A percentile compares a stretch with the other conserved stretches of the same genome.
phyloP scores from a whole-genome alignment of 2,329 filamentous ascomycete species.

The Fusarium brachygibbosum region DNA sequence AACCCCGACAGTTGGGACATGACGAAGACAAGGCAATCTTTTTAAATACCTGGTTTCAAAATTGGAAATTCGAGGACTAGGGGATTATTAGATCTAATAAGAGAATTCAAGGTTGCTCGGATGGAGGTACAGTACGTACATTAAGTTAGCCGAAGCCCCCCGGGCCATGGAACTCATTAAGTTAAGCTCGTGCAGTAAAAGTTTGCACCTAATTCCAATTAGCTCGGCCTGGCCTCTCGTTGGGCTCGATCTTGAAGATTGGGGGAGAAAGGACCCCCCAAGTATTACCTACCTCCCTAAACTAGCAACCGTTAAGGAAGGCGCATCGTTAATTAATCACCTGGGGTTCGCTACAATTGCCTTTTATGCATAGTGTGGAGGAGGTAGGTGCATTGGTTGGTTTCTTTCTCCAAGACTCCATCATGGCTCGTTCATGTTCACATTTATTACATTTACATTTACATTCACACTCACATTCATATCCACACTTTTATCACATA shows the following conservation, averaged over 20 bases:
- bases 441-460: conserved; percentile 16
- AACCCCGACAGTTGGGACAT: background rate
- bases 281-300: too few relatives aligned
- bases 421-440: conserved; percentile 2
- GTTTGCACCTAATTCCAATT: background rate
- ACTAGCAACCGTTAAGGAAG: conserved; percentile 37
- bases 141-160: background rate
- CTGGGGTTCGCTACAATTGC: conserved; percentile 24
- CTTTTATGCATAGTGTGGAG: conserved; percentile 12
- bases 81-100: background rate
- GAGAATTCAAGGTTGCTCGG: background rate
- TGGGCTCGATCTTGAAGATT: conserved; percentile 28
- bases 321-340: conserved; percentile 32
- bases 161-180: background rate
- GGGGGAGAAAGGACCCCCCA: conserved; percentile 21
- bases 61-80: background rate
- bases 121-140: background rate
- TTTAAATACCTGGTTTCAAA: background rate
- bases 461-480: background rate
- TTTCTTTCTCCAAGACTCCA: background rate
- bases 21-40: background rate
- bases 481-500: conserved; percentile 1
- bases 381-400: background rate
- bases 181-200: background rate
- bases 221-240: background rate